These are phyloP conservation scores for Clonostachys rhizophaga DNA, from an alignment of 2,329 filamentous ascomycete species.

Conservation along the genomic window DNA sequence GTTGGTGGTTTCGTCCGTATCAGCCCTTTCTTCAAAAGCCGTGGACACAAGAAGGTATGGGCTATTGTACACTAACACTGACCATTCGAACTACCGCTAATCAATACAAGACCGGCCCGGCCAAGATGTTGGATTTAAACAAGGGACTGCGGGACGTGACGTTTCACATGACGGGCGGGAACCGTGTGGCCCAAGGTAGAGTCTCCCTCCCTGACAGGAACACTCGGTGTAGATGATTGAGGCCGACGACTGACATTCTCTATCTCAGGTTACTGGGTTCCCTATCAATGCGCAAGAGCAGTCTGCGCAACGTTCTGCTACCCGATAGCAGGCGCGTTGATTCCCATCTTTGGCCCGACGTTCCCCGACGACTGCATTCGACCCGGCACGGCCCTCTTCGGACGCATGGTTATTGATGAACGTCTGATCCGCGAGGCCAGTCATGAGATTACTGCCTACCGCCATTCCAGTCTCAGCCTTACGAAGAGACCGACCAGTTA, in stretches of 20 bases:
- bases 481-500: neutral
- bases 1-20: slow-evolving; percentile 90
- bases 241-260: slow-evolving; percentile 4
- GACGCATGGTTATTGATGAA: slow-evolving; percentile 61
- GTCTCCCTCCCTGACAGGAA: neutral
- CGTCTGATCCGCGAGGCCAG: slow-evolving; percentile 49
- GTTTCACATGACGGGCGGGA: slow-evolving; percentile 7
- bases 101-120: slow-evolving; percentile 5
- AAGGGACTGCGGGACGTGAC: slow-evolving; percentile 3
- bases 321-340: slow-evolving; percentile 76
- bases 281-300: slow-evolving; percentile 78
- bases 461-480: neutral
- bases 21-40: slow-evolving; percentile 91
- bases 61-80: neutral
- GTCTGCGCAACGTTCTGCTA: slow-evolving; percentile 89
- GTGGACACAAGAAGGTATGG: slow-evolving; percentile 77
- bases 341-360: slow-evolving; percentile 81
- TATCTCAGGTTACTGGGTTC: slow-evolving; percentile 93
- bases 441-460: slow-evolving; percentile 3
- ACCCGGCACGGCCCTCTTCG: slow-evolving; percentile 59
- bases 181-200: slow-evolving; percentile 6
- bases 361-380: slow-evolving; percentile 71
- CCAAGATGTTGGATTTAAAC: slow-evolving; percentile 6
- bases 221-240: neutral
- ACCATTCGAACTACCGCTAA: neutral